Evolutionary conservation across 2,329 filamentous ascomycete species (phyloP), one percentile per base, ranked within the genome.

Genomic region (Monosporascus sp.): DNA sequence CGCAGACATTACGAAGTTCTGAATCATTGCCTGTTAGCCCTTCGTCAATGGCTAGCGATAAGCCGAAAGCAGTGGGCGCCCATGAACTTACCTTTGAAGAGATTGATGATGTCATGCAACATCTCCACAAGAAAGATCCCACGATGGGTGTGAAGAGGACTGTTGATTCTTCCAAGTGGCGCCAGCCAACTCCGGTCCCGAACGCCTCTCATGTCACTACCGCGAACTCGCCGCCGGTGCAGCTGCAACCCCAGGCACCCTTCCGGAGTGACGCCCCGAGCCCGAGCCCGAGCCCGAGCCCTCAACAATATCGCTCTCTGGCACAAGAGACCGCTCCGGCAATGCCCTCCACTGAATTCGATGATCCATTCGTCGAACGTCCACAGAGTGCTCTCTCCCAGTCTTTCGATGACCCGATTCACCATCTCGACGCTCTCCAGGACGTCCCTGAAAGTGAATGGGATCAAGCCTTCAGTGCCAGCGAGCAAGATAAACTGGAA

Each of bases 81-180:
- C 62, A 63, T 20, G 75, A 76, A 56, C 77, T 74, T 6, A 82
- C 85, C 0, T 89, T 89, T 61, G 86, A 93, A 60, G 91, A 97
- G 65, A 92, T 97, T 63, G 92, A 97, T 73, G 90, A 88, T 45
- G 85, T 97, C 50, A 96, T 97, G 90, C 83, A 86, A 58, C 87
- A 94, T 55, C 80, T 97, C 22, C 22, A 24, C 62, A 81, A 85
- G 54, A 82, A 78, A 47, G 84, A 90, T 59, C 88, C 87, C 2
- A 84, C 86, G 49, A 82, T 88, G 67, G 89, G 89, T 14, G 82
- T 90, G 54, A 89, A 90, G 65, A 85, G 84, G 63, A 73, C 73
- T 7, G 68, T 75, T 15, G 74, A 78, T 46, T 68, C 74, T 18
- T 69, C 77, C 5, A 67, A 70, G 38, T 80, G 78, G 75, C 72